Conservation (phyloP, 1,139 yeast species). For the Wickerhamomyces sp. region DNA sequence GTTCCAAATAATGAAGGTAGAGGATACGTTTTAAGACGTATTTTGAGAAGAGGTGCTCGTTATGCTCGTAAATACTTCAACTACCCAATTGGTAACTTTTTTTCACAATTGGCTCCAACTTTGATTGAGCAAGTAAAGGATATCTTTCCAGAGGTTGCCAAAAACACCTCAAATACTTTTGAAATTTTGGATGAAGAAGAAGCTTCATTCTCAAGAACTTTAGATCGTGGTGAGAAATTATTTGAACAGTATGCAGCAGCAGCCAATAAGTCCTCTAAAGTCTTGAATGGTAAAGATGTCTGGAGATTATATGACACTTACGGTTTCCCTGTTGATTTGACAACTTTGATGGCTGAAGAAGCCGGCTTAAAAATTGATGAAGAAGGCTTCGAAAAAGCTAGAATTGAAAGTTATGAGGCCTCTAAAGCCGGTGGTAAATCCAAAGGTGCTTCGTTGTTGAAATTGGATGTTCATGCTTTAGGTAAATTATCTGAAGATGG, state of each 20-base stretch:
- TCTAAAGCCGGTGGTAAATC: constrained; percentile 83
- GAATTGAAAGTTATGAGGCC: constrained; percentile 85
- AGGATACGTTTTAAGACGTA: constrained; percentile 95
- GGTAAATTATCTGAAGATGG: constrained; percentile 56
- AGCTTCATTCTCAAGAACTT: constrained; percentile 86
- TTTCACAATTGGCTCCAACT: constrained; percentile 88
- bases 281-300: constrained; percentile 87
- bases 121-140: constrained; percentile 83
- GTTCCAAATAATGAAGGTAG: constrained; percentile 99
- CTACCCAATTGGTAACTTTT: constrained; percentile 91
- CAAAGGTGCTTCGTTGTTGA: constrained; percentile 54
- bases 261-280: constrained; percentile 72
- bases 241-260: constrained; percentile 88
- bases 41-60: constrained; percentile 95
- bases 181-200: constrained; percentile 96
- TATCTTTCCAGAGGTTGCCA: constrained; percentile 85
- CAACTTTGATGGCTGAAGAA: constrained; percentile 98
- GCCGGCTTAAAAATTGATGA: constrained; percentile 93
- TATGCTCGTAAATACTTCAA: constrained; percentile 94
- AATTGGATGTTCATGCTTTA: constrained; percentile 87
- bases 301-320: constrained; percentile 99
- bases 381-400: constrained; percentile 85
- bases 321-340: constrained; percentile 98
- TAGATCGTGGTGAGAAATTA: constrained; percentile 96
- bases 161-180: constrained; percentile 68